Evolutionary conservation across 148 eudicot genomes (phyloP), one percentile per base, ranked within the genome.

Genomic region (Agrostemma githago): DNA sequence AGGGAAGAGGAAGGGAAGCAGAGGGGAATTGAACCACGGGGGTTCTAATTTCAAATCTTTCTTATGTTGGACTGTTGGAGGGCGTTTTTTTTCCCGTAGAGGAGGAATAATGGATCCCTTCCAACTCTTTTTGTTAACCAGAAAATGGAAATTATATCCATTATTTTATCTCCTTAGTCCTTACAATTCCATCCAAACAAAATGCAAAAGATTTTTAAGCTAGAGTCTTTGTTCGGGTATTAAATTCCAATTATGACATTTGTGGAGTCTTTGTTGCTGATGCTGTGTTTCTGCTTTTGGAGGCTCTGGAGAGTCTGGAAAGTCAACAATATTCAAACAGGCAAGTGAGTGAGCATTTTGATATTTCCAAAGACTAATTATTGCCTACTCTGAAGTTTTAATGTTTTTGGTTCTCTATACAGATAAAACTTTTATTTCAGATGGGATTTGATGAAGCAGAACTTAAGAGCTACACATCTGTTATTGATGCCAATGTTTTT

Each of bases 291-390:
- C 58, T 78, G 71, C 51, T 73, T 77, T 68, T 51, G 57, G 77
- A 93, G 98, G 97, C 72, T 91, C 96, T 70, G 98, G 98, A 83
- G 98, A 95, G 74, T 91, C 98, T 9, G 98, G 98, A 43, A 95
- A 95, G 83, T 95, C 98, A 5, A 95, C 98, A 8, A 87, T 95
- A 42, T 95, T 95, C 82, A 95, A 95, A 86, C 98, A 91, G 97
- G 97, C 79, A 87, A 77, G 88, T 51, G 19, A 77, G 88, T 51
- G 19, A 43, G 5, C 43, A 51, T 71, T 72, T 8, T n/a, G 51
- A 2, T 73, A 56, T 62, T 17, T 74, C 40, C 20, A 43, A 6
- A 5, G 38, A 16, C 71, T 21, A 26, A 43, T 10, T 38, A 20
- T 3, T 40, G 20, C 5, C 46, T 3, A 62, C 26, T 16, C 71